Evolutionary conservation across 768 basidiomycete genomes (phyloP).

Genomic region (Rhodotorula paludigena): DNA sequence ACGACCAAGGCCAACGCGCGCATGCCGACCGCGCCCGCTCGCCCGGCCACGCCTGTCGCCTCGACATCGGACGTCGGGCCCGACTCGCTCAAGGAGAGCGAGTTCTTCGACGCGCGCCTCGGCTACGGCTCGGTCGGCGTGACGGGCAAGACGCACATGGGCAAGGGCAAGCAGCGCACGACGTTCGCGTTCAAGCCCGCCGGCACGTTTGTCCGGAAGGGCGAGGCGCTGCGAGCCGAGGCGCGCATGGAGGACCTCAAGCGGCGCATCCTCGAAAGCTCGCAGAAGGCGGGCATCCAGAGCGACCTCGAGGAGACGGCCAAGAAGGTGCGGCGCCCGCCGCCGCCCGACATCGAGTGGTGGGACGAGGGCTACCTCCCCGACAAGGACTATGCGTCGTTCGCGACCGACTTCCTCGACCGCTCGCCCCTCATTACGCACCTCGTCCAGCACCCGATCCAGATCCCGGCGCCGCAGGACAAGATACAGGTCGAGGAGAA

Average conservation of each 20-base stretch:
- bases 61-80: constrained; percentile 43
- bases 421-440: constrained; percentile 68
- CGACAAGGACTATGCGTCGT: constrained; percentile 62
- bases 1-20: constrained; percentile 85
- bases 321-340: constrained; percentile 75
- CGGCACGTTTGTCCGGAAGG: constrained; percentile 65
- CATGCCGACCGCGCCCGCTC: constrained; percentile 58
- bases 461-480: constrained; percentile 83
- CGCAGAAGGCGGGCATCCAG: constrained; percentile 87
- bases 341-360: constrained; percentile 91
- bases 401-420: constrained; percentile 19
- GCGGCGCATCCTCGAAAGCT: constrained; percentile 84
- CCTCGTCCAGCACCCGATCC: constrained; percentile 95
- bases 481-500: constrained; percentile 73
- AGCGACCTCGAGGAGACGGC: constrained; percentile 76
- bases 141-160: constrained; percentile 59
- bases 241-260: constrained; percentile 83
- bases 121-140: constrained; percentile 58
- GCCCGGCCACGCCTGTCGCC: constrained; percentile 42
- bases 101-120: constrained; percentile 45
- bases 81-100: constrained; percentile 34
- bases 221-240: constrained; percentile 53
- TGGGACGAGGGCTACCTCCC: constrained; percentile 89
- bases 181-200: constrained; percentile 81
- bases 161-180: constrained; percentile 55